phyloP scores from a whole-genome alignment of 2,329 filamentous ascomycete species.

The Capronia coronata region DNA sequence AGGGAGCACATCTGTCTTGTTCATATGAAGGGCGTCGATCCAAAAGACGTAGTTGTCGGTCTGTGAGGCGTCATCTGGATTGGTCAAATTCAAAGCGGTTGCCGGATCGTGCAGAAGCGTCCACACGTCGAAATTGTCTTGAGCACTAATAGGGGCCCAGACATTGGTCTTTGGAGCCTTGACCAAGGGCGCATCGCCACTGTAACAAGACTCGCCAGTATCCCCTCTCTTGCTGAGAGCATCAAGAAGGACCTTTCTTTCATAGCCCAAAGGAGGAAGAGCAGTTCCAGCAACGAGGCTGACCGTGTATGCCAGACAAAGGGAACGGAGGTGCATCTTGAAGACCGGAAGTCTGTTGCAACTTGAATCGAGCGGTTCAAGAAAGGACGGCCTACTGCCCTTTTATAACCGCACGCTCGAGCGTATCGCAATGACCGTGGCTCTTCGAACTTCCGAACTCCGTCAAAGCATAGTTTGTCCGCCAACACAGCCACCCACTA shows the following conservation, averaged over 20 bases:
- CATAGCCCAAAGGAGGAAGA: conserved; percentile 16
- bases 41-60: conserved; percentile 45
- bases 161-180: conserved; percentile 38
- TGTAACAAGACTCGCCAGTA: conserved; percentile 1
- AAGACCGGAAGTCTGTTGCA: background rate
- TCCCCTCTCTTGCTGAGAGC: conserved; percentile 8
- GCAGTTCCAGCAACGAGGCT: conserved; percentile 3
- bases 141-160: conserved; percentile 39
- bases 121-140: conserved; percentile 42
- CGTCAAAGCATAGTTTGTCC: background rate
- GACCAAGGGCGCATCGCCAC: conserved; percentile 8
- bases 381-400: background rate
- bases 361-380: background rate
- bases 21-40: conserved; percentile 46
- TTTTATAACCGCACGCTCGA: background rate
- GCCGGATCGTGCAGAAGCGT: conserved; percentile 39
- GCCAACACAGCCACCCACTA: background rate
- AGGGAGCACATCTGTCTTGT: conserved; percentile 44
- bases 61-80: conserved; percentile 32
- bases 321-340: background rate
- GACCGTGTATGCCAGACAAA: background rate
- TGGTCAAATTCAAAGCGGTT: conserved; percentile 43
- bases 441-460: background rate
- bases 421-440: background rate
- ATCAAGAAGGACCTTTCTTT: conserved; percentile 13